These are phyloP conservation scores for Fraxinus cuspidata DNA, from an alignment of 257 asterid species.

Conservation along the genomic window DNA sequence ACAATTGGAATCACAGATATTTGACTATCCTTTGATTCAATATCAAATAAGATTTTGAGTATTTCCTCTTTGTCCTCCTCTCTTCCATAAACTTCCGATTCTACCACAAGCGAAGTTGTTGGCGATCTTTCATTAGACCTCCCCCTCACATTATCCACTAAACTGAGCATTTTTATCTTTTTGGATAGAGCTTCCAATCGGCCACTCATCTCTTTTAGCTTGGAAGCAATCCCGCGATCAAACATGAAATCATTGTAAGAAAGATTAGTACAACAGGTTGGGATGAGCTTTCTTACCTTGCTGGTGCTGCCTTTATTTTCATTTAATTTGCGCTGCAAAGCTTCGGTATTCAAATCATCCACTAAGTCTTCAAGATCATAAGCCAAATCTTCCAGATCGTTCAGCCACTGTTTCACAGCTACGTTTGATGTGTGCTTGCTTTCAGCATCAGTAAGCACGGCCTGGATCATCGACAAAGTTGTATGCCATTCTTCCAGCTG, in stretches of 20 bases:
- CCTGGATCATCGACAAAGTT: not conserved
- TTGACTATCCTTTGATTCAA: not conserved
- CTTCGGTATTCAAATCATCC: slow-evolving; percentile 23
- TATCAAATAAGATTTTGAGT: slow-evolving; percentile 2
- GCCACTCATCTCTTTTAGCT: slow-evolving; percentile 9
- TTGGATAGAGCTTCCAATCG: not conserved
- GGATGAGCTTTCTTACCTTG: slow-evolving; percentile 11
- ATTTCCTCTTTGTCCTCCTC: slow-evolving; percentile 14
- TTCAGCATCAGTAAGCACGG: slow-evolving; percentile 16
- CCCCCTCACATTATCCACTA: slow-evolving; percentile 10
- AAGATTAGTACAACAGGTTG: not conserved
- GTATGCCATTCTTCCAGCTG: not conserved
- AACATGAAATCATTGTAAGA: not conserved
- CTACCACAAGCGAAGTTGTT: slow-evolving; percentile 11
- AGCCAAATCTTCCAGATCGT: slow-evolving; percentile 26
- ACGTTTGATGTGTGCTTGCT: not conserved
- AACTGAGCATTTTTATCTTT: slow-evolving; percentile 5
- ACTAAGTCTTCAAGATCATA: slow-evolving; percentile 27
- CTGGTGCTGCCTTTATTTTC: slow-evolving; percentile 4
- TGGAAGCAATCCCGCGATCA: not conserved
- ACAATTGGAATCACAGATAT: slow-evolving; percentile 24
- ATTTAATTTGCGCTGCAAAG: not conserved
- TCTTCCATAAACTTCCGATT: slow-evolving; percentile 23
- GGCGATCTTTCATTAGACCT: not conserved
- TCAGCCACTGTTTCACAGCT: slow-evolving; percentile 22